These are phyloP conservation scores for Ustilago vetiveriae DNA, from an alignment of 1,284 basidiomycete genomes.

Conservation along the genomic window DNA sequence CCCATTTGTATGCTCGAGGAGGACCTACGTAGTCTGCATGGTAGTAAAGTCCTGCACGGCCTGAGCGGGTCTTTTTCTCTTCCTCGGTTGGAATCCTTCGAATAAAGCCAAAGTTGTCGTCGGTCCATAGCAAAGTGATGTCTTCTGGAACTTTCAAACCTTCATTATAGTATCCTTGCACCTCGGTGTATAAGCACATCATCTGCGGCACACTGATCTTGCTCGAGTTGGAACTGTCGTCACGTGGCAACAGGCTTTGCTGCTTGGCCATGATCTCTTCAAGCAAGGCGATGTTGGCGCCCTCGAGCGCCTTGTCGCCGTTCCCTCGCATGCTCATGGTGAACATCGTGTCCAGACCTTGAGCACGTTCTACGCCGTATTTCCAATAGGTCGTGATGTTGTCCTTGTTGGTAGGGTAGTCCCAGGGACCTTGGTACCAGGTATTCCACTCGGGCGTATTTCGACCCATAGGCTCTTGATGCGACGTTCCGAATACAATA, in stretches of 20 bases:
- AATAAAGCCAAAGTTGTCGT: constrained; percentile 68
- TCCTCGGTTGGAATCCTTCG: constrained; percentile 68
- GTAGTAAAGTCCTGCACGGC: constrained; percentile 77
- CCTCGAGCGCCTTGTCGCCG: constrained; percentile 68
- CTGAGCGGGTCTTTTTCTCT: constrained; percentile 72
- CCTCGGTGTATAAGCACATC: constrained; percentile 75
- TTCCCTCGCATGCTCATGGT: constrained; percentile 77
- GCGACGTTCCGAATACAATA: constrained; percentile 74
- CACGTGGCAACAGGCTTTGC: constrained; percentile 71
- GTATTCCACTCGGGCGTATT: constrained; percentile 72
- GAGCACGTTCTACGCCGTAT: constrained; percentile 73
- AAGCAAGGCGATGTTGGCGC: constrained; percentile 26
- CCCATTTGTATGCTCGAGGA: constrained; percentile 68
- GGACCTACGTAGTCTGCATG: constrained; percentile 70
- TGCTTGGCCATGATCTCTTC: constrained; percentile 73
- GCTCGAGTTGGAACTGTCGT: constrained; percentile 69
- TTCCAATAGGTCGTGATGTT: constrained; percentile 74
- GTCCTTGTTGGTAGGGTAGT: constrained; percentile 72
- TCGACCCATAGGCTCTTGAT: constrained; percentile 68
- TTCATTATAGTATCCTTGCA: constrained; percentile 76
- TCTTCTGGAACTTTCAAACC: constrained; percentile 69
- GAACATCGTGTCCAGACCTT: constrained; percentile 73
- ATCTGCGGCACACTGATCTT: constrained; percentile 73
- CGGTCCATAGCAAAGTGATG: constrained; percentile 69
- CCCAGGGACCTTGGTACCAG: constrained; percentile 73